These are phyloP conservation scores for Fusarium tanahbumbuense DNA, from an alignment of 2,329 filamentous ascomycete species.

Conservation along the genomic window DNA sequence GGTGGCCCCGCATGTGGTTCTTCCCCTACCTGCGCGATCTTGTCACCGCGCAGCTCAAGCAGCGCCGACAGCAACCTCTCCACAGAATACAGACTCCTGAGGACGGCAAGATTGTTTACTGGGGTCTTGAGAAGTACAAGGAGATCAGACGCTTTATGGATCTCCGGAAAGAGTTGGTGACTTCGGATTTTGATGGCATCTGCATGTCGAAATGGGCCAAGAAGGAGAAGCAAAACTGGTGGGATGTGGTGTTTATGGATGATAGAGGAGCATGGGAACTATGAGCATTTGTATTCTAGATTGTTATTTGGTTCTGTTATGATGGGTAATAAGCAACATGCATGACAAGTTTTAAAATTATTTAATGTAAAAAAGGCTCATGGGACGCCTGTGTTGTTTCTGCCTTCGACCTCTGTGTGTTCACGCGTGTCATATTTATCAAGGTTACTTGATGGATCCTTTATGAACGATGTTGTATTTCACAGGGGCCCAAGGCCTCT, in stretches of 20 bases:
- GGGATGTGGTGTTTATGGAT: constrained; percentile 24
- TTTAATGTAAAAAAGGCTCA: neutral
- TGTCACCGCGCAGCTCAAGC: constrained; percentile 18
- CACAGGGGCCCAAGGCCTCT: no score
- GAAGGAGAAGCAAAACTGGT: constrained; percentile 28
- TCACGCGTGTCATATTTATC: no score
- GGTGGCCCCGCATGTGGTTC: constrained; percentile 42
- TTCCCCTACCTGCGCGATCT: constrained; percentile 36
- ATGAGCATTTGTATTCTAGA: constrained; percentile 8
- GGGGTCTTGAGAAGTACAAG: constrained; percentile 27
- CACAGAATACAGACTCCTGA: neutral
- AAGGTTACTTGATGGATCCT: no score
- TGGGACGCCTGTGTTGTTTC: no score
- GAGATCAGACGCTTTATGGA: constrained; percentile 26
- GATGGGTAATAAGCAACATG: neutral
- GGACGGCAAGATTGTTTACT: constrained; percentile 25
- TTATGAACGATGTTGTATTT: no score
- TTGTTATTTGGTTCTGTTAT: neutral
- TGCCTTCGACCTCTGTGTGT: no score
- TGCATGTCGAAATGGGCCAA: constrained; percentile 22
- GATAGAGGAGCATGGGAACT: constrained; percentile 9
- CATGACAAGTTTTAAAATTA: no score
- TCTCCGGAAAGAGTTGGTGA: neutral
- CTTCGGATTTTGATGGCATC: constrained; percentile 5
- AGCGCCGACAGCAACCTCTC: constrained; percentile 18